Conservation (phyloP, 495 filamentous ascomycete genomes). For the Penicillium roqueforti region DNA sequence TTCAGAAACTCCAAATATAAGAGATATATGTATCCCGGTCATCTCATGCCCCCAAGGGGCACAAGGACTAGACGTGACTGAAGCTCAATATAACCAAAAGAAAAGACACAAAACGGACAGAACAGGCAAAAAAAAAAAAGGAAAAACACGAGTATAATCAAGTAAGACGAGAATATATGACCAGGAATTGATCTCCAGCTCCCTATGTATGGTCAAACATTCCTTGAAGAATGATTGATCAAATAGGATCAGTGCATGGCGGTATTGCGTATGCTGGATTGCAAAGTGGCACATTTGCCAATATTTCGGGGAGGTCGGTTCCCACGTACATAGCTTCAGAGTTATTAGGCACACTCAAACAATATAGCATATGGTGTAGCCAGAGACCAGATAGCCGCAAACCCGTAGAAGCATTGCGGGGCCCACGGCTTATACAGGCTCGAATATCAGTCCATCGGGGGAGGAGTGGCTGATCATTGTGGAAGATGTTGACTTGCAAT, state of each 20-base stretch:
- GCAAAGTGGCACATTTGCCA: background rate
- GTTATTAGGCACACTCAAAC: background rate
- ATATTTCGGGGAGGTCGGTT: background rate
- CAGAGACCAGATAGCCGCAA: background rate
- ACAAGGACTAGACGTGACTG: background rate
- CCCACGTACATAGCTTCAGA: background rate
- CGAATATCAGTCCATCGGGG: background rate
- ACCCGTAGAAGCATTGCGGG: background rate
- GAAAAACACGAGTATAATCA: background rate
- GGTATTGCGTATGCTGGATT: background rate
- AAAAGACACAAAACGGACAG: no score
- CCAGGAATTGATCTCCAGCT: background rate
- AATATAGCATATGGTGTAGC: background rate
- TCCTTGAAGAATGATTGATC: background rate
- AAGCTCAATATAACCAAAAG: background rate
- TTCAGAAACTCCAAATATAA: background rate
- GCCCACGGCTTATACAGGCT: background rate
- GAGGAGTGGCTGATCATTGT: background rate
- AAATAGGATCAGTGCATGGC: background rate
- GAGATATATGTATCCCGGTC: background rate
- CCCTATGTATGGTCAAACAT: background rate
- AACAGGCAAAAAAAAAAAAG: background rate
- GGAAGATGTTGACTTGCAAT: background rate
- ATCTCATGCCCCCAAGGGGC: background rate
- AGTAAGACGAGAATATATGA: background rate